Base-by-base conservation (phyloP, 2,329 filamentous ascomycete species). In the Bimuria novae-zelandiae region DNA sequence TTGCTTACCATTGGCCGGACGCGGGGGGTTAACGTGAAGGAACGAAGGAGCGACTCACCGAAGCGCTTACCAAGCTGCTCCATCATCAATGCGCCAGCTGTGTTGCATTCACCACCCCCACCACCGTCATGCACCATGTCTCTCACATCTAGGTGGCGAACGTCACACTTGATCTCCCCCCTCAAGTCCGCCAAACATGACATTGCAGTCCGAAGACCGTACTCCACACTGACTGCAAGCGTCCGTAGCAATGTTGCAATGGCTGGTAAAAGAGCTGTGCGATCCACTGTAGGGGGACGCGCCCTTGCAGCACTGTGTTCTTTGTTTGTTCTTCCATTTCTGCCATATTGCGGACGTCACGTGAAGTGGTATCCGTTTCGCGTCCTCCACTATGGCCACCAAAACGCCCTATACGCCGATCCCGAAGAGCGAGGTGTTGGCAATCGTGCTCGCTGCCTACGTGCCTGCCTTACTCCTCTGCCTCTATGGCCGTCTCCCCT, bases 251-350 rank as follows among this genome's bases (percentile, higher is more conserved):
- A 25, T 45, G 42, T 17, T 19, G 29, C 29, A 16, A 35, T 17
- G 42, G 42, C 29, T 45, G 42, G 42, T 45, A 35, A 45, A 45
- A 45, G 42, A 33, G 42, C 42, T 22, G 42, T 12, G 29, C 29
- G 42, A 45, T 47, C 22, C 33, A 47, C 22, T 29, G 23, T 30
- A 39, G 14, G 23, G 44, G n/a, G 23, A 12, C 11, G 33, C 25
- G 7, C 33, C 44, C 43, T 36, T 46, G 32, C 43, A 36, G 27
- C 43, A n/a, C n/a, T n/a, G n/a, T n/a, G n/a, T n/a, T n/a, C n/a
- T n/a, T n/a, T n/a, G n/a, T n/a, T n/a, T n/a, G n/a, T n/a, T n/a
- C 19, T n/a, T 46, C 19, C 43, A 46, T 27, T 33, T 44, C 42
- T 45, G 30, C 19, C 19, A 30, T 32, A 29, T 37, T 19, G 7